phyloP scores from a whole-genome alignment of 2,329 filamentous ascomycete species.

The Aspergillus fumigatiaffinis region DNA sequence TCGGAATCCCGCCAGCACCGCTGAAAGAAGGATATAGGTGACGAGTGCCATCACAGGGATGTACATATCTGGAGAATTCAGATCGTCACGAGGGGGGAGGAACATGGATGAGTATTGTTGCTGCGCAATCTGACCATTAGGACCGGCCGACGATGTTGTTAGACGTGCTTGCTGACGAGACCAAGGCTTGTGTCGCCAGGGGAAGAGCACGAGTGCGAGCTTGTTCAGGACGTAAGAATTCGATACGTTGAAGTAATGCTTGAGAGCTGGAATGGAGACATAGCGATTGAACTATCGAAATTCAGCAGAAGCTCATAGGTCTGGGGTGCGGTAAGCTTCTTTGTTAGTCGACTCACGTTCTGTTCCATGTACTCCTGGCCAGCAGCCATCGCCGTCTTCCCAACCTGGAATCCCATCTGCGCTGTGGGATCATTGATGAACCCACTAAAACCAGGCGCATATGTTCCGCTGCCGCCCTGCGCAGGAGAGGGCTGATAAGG shows the following conservation, averaged over 20 bases:
- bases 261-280: slow-evolving; percentile 86
- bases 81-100: slow-evolving; percentile 85
- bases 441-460: slow-evolving; percentile 67
- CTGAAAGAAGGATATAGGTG: slow-evolving; percentile 93
- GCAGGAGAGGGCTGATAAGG: slow-evolving; percentile 45
- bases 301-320: slow-evolving; percentile 1
- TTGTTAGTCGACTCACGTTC: slow-evolving; percentile 61
- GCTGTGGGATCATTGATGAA: slow-evolving; percentile 96
- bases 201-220: slow-evolving; percentile 88
- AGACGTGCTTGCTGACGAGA: slow-evolving; percentile 73
- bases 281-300: slow-evolving; percentile 65
- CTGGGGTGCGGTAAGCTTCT: background rate
- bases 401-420: slow-evolving; percentile 91
- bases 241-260: slow-evolving; percentile 99
- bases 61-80: slow-evolving; percentile 99
- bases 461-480: slow-evolving; percentile 39
- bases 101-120: slow-evolving; percentile 57
- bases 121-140: slow-evolving; percentile 61
- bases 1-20: slow-evolving; percentile 80
- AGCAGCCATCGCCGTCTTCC: slow-evolving; percentile 84
- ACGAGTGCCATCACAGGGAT: slow-evolving; percentile 97
- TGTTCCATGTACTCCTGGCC: slow-evolving; percentile 94
- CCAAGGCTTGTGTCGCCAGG: slow-evolving; percentile 97
- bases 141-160: slow-evolving; percentile 35
- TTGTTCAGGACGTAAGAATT: slow-evolving; percentile 96